Conservation (phyloP, 1,139 yeast genomes). For the Torulaspora globosa region DNA sequence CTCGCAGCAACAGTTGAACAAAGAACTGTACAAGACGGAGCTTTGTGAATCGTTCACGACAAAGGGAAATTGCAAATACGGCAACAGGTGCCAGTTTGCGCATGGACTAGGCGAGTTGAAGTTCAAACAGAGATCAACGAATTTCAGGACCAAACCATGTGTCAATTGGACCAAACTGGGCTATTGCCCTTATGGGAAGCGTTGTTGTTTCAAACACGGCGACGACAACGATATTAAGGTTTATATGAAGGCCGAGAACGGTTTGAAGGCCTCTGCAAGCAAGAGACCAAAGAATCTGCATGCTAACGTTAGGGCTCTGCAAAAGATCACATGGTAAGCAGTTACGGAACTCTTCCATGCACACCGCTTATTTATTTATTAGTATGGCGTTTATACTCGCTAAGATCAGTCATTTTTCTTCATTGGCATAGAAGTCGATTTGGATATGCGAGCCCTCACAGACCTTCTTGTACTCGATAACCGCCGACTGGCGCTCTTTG, state of each 20-base stretch:
- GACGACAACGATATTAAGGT: slow-evolving; percentile 36
- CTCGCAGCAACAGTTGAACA: slow-evolving; percentile 44
- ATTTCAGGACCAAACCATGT: slow-evolving; percentile 90
- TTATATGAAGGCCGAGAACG: slow-evolving; percentile 29
- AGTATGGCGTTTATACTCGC: slow-evolving; percentile 4
- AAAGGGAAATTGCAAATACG: slow-evolving; percentile 78
- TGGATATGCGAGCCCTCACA: slow-evolving; percentile 9
- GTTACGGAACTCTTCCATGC: background rate
- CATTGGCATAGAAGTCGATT: slow-evolving; percentile 13
- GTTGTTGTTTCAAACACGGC: slow-evolving; percentile 89
- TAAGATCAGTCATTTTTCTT: slow-evolving; percentile 4
- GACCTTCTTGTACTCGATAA: slow-evolving; percentile 18
- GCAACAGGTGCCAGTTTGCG: slow-evolving; percentile 90
- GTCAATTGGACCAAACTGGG: slow-evolving; percentile 84
- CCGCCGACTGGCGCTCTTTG: slow-evolving; percentile 16
- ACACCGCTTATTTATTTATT: slow-evolving; percentile 5
- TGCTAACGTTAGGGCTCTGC: slow-evolving; percentile 32
- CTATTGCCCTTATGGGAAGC: slow-evolving; percentile 78
- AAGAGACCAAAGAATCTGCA: slow-evolving; percentile 27
- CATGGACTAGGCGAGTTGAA: slow-evolving; percentile 81
- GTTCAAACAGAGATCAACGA: slow-evolving; percentile 66
- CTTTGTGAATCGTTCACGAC: slow-evolving; percentile 75
- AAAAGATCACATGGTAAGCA: slow-evolving; percentile 38
- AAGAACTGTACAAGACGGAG: slow-evolving; percentile 83
- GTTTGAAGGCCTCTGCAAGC: slow-evolving; percentile 11